Evolutionary conservation across 495 filamentous ascomycete species (phyloP), one percentile per base, ranked within the genome.

Genomic region (Aspergillus bertholletiae): DNA sequence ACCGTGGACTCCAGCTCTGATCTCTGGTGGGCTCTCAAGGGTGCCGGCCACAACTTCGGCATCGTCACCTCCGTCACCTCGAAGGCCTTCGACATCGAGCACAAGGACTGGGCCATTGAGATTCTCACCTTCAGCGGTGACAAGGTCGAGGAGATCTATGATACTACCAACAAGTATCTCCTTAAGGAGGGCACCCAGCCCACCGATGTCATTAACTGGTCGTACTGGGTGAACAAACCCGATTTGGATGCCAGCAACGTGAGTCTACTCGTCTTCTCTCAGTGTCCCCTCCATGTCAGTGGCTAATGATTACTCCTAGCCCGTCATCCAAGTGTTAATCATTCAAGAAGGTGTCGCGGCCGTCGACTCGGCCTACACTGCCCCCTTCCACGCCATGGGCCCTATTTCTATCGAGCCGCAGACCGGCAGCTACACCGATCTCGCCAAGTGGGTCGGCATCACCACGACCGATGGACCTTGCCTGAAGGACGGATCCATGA

Each of bases 11-110:
- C 66, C 6, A 62, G 66, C 46, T 65, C 74, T 8, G 76, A 84
- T 22, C 74, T 84, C 47, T 84, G 68, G 61, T 84, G 80, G 79
- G 82, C 72, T 6, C 59, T 87, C 49, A 68, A 71, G 43, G 84
- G 84, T 5, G 83, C 82, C 27, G 83, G 83, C 5, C 78, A 83
- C 61, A 85, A 86, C 64, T 86, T 85, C 51, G 84, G 82, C 47
- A 80, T 86, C 61, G 76, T 87, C 22, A 70, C 71, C 12, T 76
- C 72, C 8, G 60, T 78, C 28, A 76, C 71, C 22, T 56, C 58
- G 37, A 78, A 78, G 63, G 68, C 80, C 44, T 80, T 77, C 61
- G 74, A 79, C 32, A 67, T 70, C 35, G 27, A 68, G 51, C 26
- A 74, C 40, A 49, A 32, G 2, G 59, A 74, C 47, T 80, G 73